Base-by-base conservation (phyloP, 805 yeast genomes). In the Teunomyces funiuensis region DNA sequence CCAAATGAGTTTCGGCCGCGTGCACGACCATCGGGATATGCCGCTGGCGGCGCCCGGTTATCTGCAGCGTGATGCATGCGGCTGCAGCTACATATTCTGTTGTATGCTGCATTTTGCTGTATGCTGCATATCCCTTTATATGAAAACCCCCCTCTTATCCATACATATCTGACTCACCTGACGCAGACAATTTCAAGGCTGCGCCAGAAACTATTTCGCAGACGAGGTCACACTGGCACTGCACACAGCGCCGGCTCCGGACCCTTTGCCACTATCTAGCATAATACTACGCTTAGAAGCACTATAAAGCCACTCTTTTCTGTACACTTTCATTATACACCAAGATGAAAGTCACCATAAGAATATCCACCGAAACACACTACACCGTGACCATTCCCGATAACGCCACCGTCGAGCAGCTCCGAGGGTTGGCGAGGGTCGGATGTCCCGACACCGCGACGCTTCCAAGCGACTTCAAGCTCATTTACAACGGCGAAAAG, bases 361-460 rank as follows among this genome's bases (percentile, higher is more conserved):
- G 77, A 60, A 59, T 72, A 46, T 60, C 74, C 17, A 70, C 77
- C 16, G 77, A 73, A 37, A 49, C 59, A 36, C 62, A 71, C 9
- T 74, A 68, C 54, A 52, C 69, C 18, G 66, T 77, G 44, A 72
- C 78, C n/a, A 61, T 77, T 22, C 76, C 81, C 8, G 74, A 74
- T 43, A 70, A 73, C 53, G 64, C 80, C 37, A 71, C 81, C 1
- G 80, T 76, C 28, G 75, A 68, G 28, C 80, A 77, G 46, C 65
- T 79, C 47, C 68, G 71, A 40, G 62, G 64, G 33, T 68, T 77
- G 5, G 74, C 79, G 15, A 61, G 67, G 38, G 74, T 44, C 10
- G 52, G 53, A 4, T 59, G 70, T 31, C 70, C 71, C 11, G 41
- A 48, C n/a, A 39, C 52, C 14, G 49, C 58, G 27, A 56, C 55